A percentile compares a stretch with the other conserved stretches of the same genome.
Evolutionary conservation across 1,284 basidiomycete genomes (phyloP).

Genomic region (Rhodotorula glutinis): DNA sequence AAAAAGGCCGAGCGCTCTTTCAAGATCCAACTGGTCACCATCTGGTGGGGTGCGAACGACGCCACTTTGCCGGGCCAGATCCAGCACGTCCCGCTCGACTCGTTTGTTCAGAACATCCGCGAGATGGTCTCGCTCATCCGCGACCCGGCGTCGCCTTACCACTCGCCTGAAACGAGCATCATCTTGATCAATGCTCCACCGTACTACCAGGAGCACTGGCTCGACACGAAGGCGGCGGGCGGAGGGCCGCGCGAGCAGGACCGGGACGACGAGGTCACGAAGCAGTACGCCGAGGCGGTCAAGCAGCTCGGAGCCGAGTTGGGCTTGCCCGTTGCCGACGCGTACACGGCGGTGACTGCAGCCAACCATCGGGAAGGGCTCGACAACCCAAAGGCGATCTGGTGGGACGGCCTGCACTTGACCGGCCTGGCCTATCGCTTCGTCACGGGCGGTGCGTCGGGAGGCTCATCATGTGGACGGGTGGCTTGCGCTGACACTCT

Average conservation of each 20-base stretch:
- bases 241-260: neutral
- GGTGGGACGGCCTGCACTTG: conserved; percentile 25
- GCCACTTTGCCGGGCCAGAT: conserved; percentile 10
- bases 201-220: conserved; percentile 11
- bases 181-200: conserved; percentile 27
- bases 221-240: neutral
- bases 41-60: conserved; percentile 33
- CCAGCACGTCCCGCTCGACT: conserved; percentile 54
- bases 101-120: conserved; percentile 63
- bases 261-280: conserved; percentile 61
- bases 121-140: conserved; percentile 23
- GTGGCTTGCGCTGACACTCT: neutral
- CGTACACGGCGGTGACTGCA: conserved; percentile 1
- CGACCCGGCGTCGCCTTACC: conserved; percentile 5
- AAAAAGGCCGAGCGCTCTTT: neutral
- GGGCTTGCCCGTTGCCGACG: conserved; percentile 57
- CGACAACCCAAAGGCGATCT: conserved; percentile 1
- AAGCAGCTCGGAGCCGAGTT: conserved; percentile 58
- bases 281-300: conserved; percentile 65
- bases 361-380: neutral
- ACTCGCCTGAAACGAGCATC: conserved; percentile 13
- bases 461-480: neutral
- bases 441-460: conserved; percentile 12
- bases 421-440: conserved; percentile 4
- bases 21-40: conserved; percentile 14